Evolutionary conservation across 148 eudicot species (phyloP).

Genomic region (Arbutus unedo): DNA sequence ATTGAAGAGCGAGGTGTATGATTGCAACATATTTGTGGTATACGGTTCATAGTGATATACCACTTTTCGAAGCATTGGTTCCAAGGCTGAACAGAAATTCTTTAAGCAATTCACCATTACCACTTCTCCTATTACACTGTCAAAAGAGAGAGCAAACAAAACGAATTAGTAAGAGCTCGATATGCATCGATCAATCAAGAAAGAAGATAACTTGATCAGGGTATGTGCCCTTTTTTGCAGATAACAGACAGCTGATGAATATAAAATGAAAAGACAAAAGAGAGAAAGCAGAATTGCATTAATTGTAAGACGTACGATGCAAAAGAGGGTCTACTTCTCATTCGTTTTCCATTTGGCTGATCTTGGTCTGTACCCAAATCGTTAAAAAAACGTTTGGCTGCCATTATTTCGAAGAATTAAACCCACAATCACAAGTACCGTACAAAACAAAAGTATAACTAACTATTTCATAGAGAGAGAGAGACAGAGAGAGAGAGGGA

Average conservation of each 20-base stretch:
- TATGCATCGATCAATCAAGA: no score
- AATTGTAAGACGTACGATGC: conserved; percentile 48
- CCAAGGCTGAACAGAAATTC: conserved; percentile 40
- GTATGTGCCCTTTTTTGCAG: not conserved
- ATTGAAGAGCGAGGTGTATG: not conserved
- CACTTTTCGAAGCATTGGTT: conserved; percentile 72
- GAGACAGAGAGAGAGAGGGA: not conserved
- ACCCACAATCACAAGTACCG: conserved; percentile 4
- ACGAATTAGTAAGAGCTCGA: not conserved
- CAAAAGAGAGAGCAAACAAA: not conserved
- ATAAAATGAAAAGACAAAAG: not conserved
- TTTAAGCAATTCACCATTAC: conserved; percentile 42
- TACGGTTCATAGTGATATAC: conserved; percentile 24
- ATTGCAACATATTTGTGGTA: no score
- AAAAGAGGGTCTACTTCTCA: conserved; percentile 38
- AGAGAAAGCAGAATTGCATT: not conserved
- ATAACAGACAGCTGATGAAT: not conserved
- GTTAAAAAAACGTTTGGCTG: conserved; percentile 41
- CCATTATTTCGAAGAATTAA: conserved; percentile 25
- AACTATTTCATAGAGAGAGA: not conserved
- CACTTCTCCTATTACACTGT: conserved; percentile 56
- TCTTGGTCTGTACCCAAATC: conserved; percentile 21
- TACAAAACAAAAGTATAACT: not conserved
- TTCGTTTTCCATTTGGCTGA: conserved; percentile 38
- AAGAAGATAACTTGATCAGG: not conserved